These are phyloP conservation scores for Erodium maritimum DNA, from an alignment of 345 rosid species.

Conservation along the genomic window DNA sequence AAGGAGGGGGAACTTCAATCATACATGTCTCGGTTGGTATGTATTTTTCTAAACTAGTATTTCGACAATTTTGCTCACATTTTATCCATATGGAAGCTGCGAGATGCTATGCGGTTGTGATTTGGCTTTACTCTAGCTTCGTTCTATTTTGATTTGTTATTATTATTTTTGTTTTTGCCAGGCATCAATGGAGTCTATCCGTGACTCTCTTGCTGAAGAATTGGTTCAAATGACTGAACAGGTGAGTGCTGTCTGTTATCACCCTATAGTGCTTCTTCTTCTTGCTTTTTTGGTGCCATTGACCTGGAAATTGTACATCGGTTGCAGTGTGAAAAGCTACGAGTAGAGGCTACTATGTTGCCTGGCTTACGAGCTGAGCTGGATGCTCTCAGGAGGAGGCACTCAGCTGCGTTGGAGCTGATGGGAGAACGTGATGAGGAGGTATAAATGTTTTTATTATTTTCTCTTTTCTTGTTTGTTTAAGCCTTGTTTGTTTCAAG, in stretches of 20 bases:
- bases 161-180: slow-evolving; percentile 12
- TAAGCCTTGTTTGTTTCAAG: not conserved
- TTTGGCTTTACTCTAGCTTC: not conserved
- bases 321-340: slow-evolving; percentile 78
- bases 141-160: slow-evolving; percentile 1
- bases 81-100: not conserved
- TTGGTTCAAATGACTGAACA: slow-evolving; percentile 90
- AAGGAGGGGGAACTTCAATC: slow-evolving; percentile 99
- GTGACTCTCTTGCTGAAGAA: slow-evolving; percentile 97
- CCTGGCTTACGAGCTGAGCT: slow-evolving; percentile 86
- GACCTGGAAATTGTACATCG: slow-evolving; percentile 10
- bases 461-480: not conserved
- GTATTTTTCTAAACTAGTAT: not conserved
- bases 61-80: not conserved
- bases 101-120: not conserved
- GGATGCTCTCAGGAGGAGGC: slow-evolving; percentile 86
- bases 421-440: slow-evolving; percentile 99
- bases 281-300: slow-evolving; percentile 3
- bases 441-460: slow-evolving; percentile 27
- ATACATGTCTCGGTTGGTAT: slow-evolving; percentile 94
- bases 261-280: not conserved
- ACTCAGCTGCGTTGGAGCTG: slow-evolving; percentile 90
- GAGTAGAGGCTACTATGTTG: slow-evolving; percentile 52
- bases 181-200: slow-evolving; percentile 91
- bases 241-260: slow-evolving; percentile 24